phyloP scores from a whole-genome alignment of 345 rosid species.

The Barbarea vulgaris region DNA sequence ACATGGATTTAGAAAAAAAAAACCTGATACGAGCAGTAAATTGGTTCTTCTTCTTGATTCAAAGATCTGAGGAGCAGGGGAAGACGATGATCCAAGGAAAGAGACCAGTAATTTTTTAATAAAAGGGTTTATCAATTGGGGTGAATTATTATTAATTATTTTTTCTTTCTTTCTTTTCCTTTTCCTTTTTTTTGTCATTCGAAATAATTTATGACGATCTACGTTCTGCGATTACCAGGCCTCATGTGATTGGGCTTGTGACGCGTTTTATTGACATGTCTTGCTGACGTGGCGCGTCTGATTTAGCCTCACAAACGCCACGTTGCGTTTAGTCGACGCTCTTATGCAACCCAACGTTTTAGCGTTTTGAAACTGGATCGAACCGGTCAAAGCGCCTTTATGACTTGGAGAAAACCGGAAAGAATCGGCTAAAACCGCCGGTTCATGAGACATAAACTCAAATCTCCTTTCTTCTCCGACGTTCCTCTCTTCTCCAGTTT shows the following conservation, averaged over 20 bases:
- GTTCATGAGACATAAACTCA: not conserved
- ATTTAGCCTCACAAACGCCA: not conserved
- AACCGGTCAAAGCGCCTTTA: not conserved
- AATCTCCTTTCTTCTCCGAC: slow-evolving; percentile 5
- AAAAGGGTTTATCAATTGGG: slow-evolving; percentile 35
- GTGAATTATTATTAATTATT: not conserved
- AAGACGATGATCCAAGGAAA: slow-evolving; percentile 36
- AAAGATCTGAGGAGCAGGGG: slow-evolving; percentile 38
- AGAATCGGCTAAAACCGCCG: not conserved
- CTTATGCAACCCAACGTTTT: not conserved
- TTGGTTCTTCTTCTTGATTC: slow-evolving; percentile 25
- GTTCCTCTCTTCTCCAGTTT: not conserved
- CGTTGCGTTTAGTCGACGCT: not conserved
- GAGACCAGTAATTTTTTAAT: slow-evolving; percentile 23
- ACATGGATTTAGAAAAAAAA: slow-evolving; percentile 22
- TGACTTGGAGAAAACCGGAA: not conserved
- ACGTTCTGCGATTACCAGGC: slow-evolving; percentile 23
- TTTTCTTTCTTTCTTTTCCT: not conserved
- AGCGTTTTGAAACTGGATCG: not conserved
- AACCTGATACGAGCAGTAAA: slow-evolving; percentile 31
- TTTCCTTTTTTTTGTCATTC: not conserved
- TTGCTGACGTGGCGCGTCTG: slow-evolving; percentile 25
- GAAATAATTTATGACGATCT: slow-evolving; percentile 24
- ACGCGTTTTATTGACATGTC: slow-evolving; percentile 32
- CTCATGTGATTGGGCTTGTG: slow-evolving; percentile 31